phyloP scores from a whole-genome alignment of 108 stramenopile genomes.

The Nannochloropsis salina region DNA sequence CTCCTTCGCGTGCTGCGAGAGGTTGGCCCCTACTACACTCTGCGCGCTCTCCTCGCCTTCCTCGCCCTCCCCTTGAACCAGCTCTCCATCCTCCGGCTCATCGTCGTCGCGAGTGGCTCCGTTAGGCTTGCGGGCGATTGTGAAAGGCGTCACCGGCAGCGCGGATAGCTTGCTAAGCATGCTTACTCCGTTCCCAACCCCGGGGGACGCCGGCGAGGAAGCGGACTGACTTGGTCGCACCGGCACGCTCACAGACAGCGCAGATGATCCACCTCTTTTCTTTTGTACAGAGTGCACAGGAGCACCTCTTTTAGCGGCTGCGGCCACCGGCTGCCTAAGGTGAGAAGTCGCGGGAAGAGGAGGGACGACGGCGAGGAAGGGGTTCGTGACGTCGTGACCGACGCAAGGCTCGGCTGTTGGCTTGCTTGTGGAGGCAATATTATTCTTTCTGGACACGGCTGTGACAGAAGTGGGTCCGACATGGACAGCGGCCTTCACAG shows the following conservation, averaged over 20 bases:
- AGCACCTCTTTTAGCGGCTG: too few species aligned
- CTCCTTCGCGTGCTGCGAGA: not conserved
- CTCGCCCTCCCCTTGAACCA: not conserved
- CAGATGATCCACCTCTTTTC: too few species aligned
- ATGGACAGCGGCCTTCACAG: not conserved
- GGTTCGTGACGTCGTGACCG: not conserved
- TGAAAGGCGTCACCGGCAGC: not conserved
- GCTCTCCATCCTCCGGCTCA: not conserved
- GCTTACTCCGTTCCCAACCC: not conserved
- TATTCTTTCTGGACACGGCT: conserved; percentile 4
- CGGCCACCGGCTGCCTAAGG: too few species aligned
- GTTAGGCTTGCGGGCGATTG: not conserved
- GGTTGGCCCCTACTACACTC: not conserved
- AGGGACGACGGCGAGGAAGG: not conserved
- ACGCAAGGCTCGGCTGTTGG: not conserved
- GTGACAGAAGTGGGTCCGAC: not conserved
- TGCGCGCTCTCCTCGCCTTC: not conserved
- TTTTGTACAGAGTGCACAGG: too few species aligned
- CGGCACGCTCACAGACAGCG: too few species aligned
- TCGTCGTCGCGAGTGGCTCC: not conserved
- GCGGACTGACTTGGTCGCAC: too few species aligned
- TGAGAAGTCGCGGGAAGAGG: not conserved
- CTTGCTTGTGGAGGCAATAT: not conserved
- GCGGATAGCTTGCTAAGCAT: conserved; percentile 4
- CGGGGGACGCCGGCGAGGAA: too few species aligned